A percentile compares a stretch with the other conserved stretches of the same genome.
These are phyloP conservation scores for Melastoma malabathricum DNA, from an alignment of 345 rosid species.

Conservation along the genomic window DNA sequence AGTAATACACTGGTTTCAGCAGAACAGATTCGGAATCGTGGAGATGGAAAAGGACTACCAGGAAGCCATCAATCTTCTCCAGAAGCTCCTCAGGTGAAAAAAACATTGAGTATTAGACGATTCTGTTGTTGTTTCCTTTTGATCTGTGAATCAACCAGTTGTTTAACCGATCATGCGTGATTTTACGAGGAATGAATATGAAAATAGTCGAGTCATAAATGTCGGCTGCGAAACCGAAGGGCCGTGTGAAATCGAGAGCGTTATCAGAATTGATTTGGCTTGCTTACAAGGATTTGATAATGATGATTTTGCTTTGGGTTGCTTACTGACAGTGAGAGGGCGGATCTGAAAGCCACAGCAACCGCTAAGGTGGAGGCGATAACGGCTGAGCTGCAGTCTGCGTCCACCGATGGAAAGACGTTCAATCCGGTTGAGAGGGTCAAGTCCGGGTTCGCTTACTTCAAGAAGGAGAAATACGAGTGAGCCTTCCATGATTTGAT, in stretches of 20 bases:
- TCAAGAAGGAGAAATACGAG: slow-evolving; percentile 92
- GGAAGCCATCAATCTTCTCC: slow-evolving; percentile 66
- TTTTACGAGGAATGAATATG: not conserved
- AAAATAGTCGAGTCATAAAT: too few species aligned
- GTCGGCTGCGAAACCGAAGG: not conserved
- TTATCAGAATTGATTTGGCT: too few species aligned
- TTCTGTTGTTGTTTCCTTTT: too few species aligned
- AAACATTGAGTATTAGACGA: too few species aligned
- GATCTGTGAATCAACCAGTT: too few species aligned
- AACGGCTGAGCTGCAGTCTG: slow-evolving; percentile 47
- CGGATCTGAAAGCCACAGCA: slow-evolving; percentile 54
- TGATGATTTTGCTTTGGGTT: too few species aligned
- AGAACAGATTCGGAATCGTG: slow-evolving; percentile 15
- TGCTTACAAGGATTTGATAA: too few species aligned
- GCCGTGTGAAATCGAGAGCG: not conserved
- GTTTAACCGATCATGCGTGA: not conserved
- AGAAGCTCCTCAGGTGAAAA: slow-evolving; percentile 55
- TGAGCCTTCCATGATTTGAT: slow-evolving; percentile 8
- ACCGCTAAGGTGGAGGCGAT: slow-evolving; percentile 63
- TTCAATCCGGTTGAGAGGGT: slow-evolving; percentile 44
- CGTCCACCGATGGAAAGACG: slow-evolving; percentile 20
- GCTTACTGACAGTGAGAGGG: slow-evolving; percentile 53
- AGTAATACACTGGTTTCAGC: too few species aligned
- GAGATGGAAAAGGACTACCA: slow-evolving; percentile 66
- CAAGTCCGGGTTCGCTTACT: slow-evolving; percentile 57